phyloP scores from a whole-genome alignment of 176 grass and related monocot species.

The Avena sativa region DNA sequence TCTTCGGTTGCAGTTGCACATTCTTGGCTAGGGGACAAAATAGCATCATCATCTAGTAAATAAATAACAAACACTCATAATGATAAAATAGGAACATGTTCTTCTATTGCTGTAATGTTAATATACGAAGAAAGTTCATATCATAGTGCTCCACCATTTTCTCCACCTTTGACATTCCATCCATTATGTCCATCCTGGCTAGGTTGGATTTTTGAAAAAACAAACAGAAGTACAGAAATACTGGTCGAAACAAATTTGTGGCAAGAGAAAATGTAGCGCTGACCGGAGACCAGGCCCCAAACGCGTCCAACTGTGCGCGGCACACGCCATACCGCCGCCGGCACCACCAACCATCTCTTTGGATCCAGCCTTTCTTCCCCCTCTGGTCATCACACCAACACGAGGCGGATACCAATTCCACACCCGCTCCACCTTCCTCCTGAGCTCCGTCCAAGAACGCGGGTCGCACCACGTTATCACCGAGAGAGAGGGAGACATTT shows the following conservation, averaged over 20 bases:
- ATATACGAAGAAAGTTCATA: too few species aligned
- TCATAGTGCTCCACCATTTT: too few species aligned
- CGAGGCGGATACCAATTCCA: slow-evolving; percentile 8
- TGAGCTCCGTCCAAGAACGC: background rate
- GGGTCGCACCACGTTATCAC: background rate
- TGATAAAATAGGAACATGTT: too few species aligned
- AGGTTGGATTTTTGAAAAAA: too few species aligned
- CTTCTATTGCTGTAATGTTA: too few species aligned
- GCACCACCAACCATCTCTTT: background rate
- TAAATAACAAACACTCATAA: too few species aligned
- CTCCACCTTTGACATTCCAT: too few species aligned
- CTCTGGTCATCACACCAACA: slow-evolving; percentile 13
- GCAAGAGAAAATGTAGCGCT: slow-evolving; percentile 24
- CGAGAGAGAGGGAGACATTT: slow-evolving; percentile 13
- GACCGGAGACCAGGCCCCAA: slow-evolving; percentile 41
- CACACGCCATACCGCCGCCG: slow-evolving; percentile 46
- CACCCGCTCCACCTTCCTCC: slow-evolving; percentile 6
- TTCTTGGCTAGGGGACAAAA: too few species aligned
- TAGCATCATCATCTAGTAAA: too few species aligned
- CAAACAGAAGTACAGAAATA: too few species aligned
- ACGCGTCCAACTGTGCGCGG: slow-evolving; percentile 39
- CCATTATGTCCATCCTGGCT: too few species aligned
- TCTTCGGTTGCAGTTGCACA: too few species aligned
- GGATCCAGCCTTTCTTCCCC: slow-evolving; percentile 36
- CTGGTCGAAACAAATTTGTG: background rate